A percentile compares a stretch with the other conserved stretches of the same genome.
These are phyloP conservation scores for Plectosphaerella sp. DNA, from an alignment of 2,329 filamentous ascomycete genomes.

Conservation along the genomic window DNA sequence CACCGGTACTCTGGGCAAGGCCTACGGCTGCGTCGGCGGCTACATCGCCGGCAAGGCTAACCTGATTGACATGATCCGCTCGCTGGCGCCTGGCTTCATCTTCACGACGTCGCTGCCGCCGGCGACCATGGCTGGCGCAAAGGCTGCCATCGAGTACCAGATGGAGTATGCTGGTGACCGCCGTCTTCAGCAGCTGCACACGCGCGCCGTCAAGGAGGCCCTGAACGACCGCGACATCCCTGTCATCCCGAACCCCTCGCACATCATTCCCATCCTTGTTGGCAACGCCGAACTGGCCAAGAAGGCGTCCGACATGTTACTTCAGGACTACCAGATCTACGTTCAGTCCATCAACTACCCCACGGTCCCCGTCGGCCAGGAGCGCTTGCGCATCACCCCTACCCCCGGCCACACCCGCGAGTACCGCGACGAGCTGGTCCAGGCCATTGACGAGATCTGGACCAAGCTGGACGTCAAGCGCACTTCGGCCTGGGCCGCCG, in stretches of 20 bases:
- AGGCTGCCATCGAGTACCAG: constrained; percentile 91
- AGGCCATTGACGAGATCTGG: constrained; percentile 86
- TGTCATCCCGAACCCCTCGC: constrained; percentile 94
- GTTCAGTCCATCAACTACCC: constrained; percentile 99
- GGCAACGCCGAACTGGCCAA: constrained; percentile 92
- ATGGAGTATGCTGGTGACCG: constrained; percentile 80
- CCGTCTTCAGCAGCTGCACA: constrained; percentile 91
- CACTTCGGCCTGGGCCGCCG: constrained; percentile 83
- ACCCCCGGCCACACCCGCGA: constrained; percentile 87
- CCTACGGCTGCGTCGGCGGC: constrained; percentile 94
- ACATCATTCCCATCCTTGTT: constrained; percentile 91
- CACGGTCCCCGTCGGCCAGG: constrained; percentile 95
- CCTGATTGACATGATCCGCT: constrained; percentile 89
- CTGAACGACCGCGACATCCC: constrained; percentile 79
- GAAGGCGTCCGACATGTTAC: constrained; percentile 84
- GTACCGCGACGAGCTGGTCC: constrained; percentile 79
- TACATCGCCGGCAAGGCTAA: constrained; percentile 90
- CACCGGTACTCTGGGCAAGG: constrained; percentile 94
- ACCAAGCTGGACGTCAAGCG: constrained; percentile 83
- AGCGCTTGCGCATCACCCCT: constrained; percentile 91
- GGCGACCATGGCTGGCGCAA: constrained; percentile 92
- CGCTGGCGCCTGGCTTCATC: constrained; percentile 94
- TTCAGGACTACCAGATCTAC: constrained; percentile 89
- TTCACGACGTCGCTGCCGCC: constrained; percentile 97
- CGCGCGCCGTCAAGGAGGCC: constrained; percentile 85